Base-by-base conservation (phyloP, 2,329 filamentous ascomycete species). In the Coniochaeta sp. region DNA sequence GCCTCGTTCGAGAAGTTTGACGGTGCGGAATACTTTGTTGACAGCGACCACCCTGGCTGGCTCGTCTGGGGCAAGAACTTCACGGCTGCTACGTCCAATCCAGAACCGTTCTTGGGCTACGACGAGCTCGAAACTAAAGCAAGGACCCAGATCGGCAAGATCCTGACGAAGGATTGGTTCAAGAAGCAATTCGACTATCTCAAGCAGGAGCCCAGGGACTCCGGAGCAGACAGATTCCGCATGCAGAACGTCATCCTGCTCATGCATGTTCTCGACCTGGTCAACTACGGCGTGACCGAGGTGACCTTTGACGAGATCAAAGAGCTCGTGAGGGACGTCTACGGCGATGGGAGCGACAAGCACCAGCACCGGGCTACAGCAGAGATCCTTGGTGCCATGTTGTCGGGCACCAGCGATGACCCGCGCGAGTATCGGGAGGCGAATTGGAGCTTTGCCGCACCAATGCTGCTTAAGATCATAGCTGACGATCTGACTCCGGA, bases 281-380 rank as follows among this genome's bases (percentile, higher is more conserved):
- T 97, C 78, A 86, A 96, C 66, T 87, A 89, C 67, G 91, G 87
- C 1, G 77, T 90, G 58, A 92, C 95, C 0, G 78, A 80, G 16
- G 89, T 89, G 26, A 96, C 86, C 0, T 90, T 97, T 67, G 87
- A 93, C 6, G 95, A 99, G 60, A 87, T 99, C 72, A 89, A 93
- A 70, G 88, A 93, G 66, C 80, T 97, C 62, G 85, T 90, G 6
- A 79, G 83, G 61, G 84, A 85, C 1, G 86, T 96, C 0, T 98
- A 91, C 69, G 93, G 88, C 16, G 93, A 99, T 72, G 95, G 96
- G 11, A 95, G 88, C 67, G 95, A 99, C 72, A 97, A 97, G 74
- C 95, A 99, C 72, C 93, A 99, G 72, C 95, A 99, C 72, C 90
- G 95, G 58, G 95, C 95, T 17, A 96, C 95, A 1, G 86, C 95